Conservation (phyloP, 257 asterid species). For the Cordia subcordata region DNA sequence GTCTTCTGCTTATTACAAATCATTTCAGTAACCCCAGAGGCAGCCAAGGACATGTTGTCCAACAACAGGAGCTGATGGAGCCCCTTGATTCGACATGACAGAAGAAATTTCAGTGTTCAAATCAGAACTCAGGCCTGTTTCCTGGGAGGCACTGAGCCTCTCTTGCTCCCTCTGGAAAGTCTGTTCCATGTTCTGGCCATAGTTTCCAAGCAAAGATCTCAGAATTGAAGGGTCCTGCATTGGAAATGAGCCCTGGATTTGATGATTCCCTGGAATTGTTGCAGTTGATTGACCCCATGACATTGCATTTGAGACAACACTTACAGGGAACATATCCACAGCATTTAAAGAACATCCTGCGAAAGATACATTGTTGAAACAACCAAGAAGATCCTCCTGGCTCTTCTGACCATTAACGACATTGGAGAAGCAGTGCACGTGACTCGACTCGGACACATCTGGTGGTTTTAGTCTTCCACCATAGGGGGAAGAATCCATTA, state of each 20-base stretch:
- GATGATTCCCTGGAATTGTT: constrained; percentile 29
- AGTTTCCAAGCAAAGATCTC: constrained; percentile 28
- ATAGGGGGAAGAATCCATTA: constrained; percentile 48
- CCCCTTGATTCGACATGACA: constrained; percentile 37
- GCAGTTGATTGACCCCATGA: constrained; percentile 40
- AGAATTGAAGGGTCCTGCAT: constrained; percentile 25
- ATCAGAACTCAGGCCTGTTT: constrained; percentile 37
- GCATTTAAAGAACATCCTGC: constrained; percentile 21
- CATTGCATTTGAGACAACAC: constrained; percentile 11
- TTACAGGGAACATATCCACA: constrained; percentile 22
- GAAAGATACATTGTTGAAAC: constrained; percentile 23
- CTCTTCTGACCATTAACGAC: constrained; percentile 16
- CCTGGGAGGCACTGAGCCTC: constrained; percentile 41
- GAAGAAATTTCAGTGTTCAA: constrained; percentile 45
- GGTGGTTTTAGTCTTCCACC: constrained; percentile 9
- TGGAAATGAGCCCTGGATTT: constrained; percentile 20
- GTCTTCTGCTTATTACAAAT: constrained; percentile 6
- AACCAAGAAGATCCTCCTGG: constrained; percentile 31
- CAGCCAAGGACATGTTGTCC: constrained; percentile 50
- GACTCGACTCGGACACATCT: constrained; percentile 15
- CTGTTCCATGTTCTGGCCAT: constrained; percentile 13
- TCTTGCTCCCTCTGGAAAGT: constrained; percentile 24
- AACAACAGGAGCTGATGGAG: constrained; percentile 20
- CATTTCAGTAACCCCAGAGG: constrained; percentile 54
- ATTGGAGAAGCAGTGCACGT: constrained; percentile 98